Conservation (phyloP, 345 rosid genomes). For the Gossypium herbaceum region DNA sequence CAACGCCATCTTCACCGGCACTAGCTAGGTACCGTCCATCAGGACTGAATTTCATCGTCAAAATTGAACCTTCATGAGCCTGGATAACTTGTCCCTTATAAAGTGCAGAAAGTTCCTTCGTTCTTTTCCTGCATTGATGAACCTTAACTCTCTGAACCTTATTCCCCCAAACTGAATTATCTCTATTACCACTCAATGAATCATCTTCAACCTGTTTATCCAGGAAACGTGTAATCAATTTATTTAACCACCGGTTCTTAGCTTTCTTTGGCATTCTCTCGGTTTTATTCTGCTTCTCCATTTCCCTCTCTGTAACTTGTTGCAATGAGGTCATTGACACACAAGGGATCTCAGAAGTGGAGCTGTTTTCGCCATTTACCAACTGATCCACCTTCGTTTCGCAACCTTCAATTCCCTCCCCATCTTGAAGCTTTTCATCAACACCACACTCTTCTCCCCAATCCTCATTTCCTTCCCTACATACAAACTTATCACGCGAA, state of each 20-base stretch:
- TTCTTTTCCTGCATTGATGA: slow-evolving; percentile 46
- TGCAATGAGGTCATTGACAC: slow-evolving; percentile 24
- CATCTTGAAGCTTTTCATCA: slow-evolving; percentile 25
- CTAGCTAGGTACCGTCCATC: slow-evolving; percentile 80
- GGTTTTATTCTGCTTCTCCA: slow-evolving; percentile 26
- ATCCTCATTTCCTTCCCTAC: slow-evolving; percentile 35
- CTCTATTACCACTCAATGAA: slow-evolving; percentile 29
- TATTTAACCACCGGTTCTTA: slow-evolving; percentile 59
- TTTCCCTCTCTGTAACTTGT: slow-evolving; percentile 20
- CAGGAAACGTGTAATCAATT: slow-evolving; percentile 52
- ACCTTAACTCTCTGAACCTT: slow-evolving; percentile 68
- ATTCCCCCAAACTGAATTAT: slow-evolving; percentile 24
- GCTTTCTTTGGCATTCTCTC: slow-evolving; percentile 32
- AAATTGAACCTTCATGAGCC: slow-evolving; percentile 70
- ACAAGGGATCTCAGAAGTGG: slow-evolving; percentile 6
- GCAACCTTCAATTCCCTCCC: slow-evolving; percentile 15
- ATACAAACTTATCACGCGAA: slow-evolving; percentile 22
- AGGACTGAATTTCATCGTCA: slow-evolving; percentile 76
- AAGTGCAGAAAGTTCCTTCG: slow-evolving; percentile 72
- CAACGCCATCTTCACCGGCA: slow-evolving; percentile 65
- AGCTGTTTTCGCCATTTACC: slow-evolving; percentile 7
- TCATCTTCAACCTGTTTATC: slow-evolving; percentile 38
- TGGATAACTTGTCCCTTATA: slow-evolving; percentile 65
- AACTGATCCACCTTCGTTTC: slow-evolving; percentile 20
- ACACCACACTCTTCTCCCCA: slow-evolving; percentile 25